These are phyloP conservation scores for Pythium volutum DNA, from an alignment of 352 stramenopile species.

Conservation along the genomic window DNA sequence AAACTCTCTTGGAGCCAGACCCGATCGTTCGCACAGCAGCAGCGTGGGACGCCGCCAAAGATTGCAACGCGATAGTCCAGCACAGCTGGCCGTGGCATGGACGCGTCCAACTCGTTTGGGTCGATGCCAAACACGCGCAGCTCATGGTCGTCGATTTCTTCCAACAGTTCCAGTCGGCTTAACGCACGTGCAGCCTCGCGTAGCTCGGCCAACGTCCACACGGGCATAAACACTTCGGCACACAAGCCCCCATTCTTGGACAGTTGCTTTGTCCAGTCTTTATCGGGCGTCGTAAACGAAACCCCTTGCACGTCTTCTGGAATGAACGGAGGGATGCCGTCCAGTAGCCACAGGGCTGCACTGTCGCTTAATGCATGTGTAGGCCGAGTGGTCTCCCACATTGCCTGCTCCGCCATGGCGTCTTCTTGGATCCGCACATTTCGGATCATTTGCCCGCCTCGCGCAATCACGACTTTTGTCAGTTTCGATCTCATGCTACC, in stretches of 20 bases:
- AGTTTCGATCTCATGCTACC: background rate
- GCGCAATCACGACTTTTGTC: background rate
- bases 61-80: background rate
- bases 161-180: background rate
- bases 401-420: no score
- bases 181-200: background rate
- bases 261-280: background rate
- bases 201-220: constrained; percentile 2
- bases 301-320: background rate
- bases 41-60: constrained; percentile 1
- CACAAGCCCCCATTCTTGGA: background rate
- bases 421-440: no score
- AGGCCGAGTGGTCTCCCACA: background rate
- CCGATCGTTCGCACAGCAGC: background rate
- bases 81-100: background rate
- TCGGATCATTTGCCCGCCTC: background rate
- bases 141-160: background rate
- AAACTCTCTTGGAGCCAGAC: background rate
- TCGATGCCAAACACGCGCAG: background rate
- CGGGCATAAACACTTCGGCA: background rate
- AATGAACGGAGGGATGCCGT: background rate
- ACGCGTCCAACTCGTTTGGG: background rate
- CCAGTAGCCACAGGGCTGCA: background rate
- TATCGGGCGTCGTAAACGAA: background rate
- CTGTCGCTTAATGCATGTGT: no score